Evolutionary conservation across 495 filamentous ascomycete species (phyloP).

Genomic region (Hypoxylon subgilvum): DNA sequence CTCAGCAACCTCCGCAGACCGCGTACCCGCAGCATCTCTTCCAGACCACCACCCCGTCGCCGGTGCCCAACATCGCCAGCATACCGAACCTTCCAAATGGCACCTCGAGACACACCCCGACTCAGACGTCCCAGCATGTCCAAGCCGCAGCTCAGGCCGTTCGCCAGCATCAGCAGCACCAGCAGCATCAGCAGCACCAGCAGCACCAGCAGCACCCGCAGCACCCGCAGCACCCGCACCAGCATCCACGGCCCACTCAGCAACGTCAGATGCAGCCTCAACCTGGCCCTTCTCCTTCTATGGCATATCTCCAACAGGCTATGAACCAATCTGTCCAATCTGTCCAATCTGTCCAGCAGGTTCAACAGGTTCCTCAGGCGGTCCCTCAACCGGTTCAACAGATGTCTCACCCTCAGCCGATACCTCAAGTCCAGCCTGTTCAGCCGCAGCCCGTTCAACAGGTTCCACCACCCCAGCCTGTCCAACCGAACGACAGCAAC

Average conservation of each 20-base stretch:
- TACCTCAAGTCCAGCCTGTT: constrained; percentile 34
- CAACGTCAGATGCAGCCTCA: constrained; percentile 40
- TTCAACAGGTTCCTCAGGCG: constrained; percentile 39
- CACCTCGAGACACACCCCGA: constrained; percentile 42
- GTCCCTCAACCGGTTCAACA: constrained; percentile 41
- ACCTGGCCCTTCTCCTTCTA: constrained; percentile 27
- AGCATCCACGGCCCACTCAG: constrained; percentile 37
- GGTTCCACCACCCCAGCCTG: constrained; percentile 34
- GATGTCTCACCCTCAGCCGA: constrained; percentile 29
- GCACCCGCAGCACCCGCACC: constrained; percentile 12
- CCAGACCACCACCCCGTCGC: constrained; percentile 43
- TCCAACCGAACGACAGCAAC: constrained; percentile 41
- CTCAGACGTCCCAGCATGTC: constrained; percentile 47
- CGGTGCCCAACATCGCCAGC: constrained; percentile 45
- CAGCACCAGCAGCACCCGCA: constrained; percentile 27
- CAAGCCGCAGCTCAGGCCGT: constrained; percentile 46
- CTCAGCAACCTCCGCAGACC: constrained; percentile 42
- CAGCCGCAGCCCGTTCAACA: constrained; percentile 37
- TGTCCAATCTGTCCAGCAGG: constrained; percentile 40
- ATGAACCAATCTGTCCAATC: constrained; percentile 44
- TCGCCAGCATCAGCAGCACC: constrained; percentile 42
- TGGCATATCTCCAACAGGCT: constrained; percentile 41
- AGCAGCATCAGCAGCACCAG: constrained; percentile 15
- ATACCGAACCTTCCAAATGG: constrained; percentile 47
- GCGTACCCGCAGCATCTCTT: constrained; percentile 46